Base-by-base conservation (phyloP, 2,329 filamentous ascomycete species). In the Daldinia eschscholtzii region DNA sequence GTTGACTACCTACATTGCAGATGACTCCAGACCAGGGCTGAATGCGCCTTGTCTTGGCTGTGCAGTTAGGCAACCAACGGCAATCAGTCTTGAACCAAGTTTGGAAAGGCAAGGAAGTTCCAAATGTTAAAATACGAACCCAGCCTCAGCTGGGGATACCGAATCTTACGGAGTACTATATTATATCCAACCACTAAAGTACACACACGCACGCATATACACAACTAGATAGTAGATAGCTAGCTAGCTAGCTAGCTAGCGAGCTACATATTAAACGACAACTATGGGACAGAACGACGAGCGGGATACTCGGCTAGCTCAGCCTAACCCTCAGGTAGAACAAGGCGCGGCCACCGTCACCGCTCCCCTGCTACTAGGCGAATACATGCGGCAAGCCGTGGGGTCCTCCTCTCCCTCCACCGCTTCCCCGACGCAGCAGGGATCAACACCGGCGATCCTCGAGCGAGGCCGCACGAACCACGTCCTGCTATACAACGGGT, bases 401-500 rank as follows among this genome's bases (percentile, higher is more conserved):
- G 18, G 33, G 30, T 37, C 46, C 15, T 50, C 30, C 10, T 33
- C 46, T 6, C 26, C 30, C 10, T 10, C 52, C 52, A 37, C 52
- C 30, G n/a, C 33, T 39, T 55, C 12, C 52, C 52, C 30, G 37
- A 57, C 6, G 41, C 12, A 30, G 37, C 52, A 42, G 23, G 39
- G 46, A 46, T 35, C 28, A 35, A 23, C 57, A 13, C 65, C 64
- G 12, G 15, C 65, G 12, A 28, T 42, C 2, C 64, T 74, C n/a
- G 28, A 23, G 26, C 57, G 35, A 13, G 55, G 44, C 48, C 44
- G 60, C 18, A 60, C 15, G 48, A 73, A 72, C 57, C 67, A 62
- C 7, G 74, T 81, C n/a, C 67, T 82, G 1, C 23, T 81, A 1
- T 81, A 74, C 58, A 79, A 79, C 0, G 80, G 80, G 0, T 77